Base-by-base conservation (phyloP, 768 basidiomycete genomes). In the Sarcodon sp. region DNA sequence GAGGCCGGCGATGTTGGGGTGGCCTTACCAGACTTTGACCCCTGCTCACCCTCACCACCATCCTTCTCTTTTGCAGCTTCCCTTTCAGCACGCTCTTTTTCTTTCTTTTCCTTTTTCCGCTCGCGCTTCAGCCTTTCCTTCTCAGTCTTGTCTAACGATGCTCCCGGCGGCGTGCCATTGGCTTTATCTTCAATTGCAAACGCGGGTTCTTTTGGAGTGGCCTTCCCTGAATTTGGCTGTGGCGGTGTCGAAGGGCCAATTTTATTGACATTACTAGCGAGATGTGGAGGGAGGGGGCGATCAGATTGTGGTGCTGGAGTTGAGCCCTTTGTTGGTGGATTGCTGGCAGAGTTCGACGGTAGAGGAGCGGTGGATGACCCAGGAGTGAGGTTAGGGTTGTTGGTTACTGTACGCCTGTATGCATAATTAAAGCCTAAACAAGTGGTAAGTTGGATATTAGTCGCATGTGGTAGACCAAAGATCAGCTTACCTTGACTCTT, bases 361-460 rank as follows among this genome's bases (percentile, higher is more conserved):
- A 82, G 67, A 4, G 73, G 64, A 11, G 77, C 72, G 1, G 71
- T 69, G 6, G 71, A 62, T 6, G 81, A 75, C 56, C 68, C 76
- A 4, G 83, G 80, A 0, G 81, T 84, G 15, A 75, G 71, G 2
- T 67, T 67, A 8, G 70, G 16, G 79, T 72, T 6, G 66, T 65
- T 2, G 72, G 66, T 76, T 33, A 81, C 76, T 4, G 79, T 79
- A 48, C 85, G 81, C 50, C 92, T 82, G 63, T 94, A 94, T 1
- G 88, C 88, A 55, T 91, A 99, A 67, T 98, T 96, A 72, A 98
- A 93, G 33, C 93, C 91, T 92, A 50, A 1, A 16, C 12, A 6
- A 10, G 7, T 10, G 37, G 15, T 46, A 39, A 13, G 36, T 15
- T 45, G 37, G 47, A 16, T 38, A 15, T 12, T 31, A 21, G 36